phyloP scores from a whole-genome alignment of 2,329 filamentous ascomycete genomes.

The Elsinoe arachidis region DNA sequence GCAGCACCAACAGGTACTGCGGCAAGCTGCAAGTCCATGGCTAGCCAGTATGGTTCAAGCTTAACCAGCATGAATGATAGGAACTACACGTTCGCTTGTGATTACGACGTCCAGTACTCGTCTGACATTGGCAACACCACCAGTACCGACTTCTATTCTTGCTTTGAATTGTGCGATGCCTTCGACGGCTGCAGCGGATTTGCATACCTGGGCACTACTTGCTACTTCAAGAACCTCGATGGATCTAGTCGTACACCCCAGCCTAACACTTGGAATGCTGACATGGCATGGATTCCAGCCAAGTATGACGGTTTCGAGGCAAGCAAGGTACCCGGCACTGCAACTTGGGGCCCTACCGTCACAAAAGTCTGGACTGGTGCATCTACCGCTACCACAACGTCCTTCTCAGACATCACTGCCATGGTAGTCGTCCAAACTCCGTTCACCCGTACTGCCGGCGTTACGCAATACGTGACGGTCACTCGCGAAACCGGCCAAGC shows the following conservation, averaged over 20 bases:
- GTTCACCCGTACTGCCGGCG: neutral
- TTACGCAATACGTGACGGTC: constrained; percentile 12
- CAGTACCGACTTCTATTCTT: constrained; percentile 15
- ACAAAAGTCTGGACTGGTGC: constrained; percentile 14
- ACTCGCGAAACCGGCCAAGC: constrained; percentile 11
- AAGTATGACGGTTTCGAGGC: constrained; percentile 12
- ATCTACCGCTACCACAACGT: constrained; percentile 8
- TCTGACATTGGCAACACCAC: constrained; percentile 16
- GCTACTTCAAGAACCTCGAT: constrained; percentile 16
- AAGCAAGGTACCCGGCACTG: neutral
- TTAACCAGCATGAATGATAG: constrained; percentile 11
- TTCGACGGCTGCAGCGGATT: constrained; percentile 13
- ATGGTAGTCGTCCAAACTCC: constrained; percentile 14
- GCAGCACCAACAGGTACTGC: constrained; percentile 14
- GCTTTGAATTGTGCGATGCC: constrained; percentile 15
- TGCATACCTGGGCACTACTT: constrained; percentile 14
- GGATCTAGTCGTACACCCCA: constrained; percentile 13
- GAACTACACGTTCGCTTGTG: constrained; percentile 14
- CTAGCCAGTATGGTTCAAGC: neutral
- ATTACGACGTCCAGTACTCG: constrained; percentile 15
- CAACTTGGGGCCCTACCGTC: neutral
- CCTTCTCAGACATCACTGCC: constrained; percentile 11
- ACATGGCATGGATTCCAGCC: constrained; percentile 14
- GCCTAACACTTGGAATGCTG: constrained; percentile 13
- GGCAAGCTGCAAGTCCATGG: constrained; percentile 14